phyloP scores from a whole-genome alignment of 75 land plant species.

The Picea glauca region DNA sequence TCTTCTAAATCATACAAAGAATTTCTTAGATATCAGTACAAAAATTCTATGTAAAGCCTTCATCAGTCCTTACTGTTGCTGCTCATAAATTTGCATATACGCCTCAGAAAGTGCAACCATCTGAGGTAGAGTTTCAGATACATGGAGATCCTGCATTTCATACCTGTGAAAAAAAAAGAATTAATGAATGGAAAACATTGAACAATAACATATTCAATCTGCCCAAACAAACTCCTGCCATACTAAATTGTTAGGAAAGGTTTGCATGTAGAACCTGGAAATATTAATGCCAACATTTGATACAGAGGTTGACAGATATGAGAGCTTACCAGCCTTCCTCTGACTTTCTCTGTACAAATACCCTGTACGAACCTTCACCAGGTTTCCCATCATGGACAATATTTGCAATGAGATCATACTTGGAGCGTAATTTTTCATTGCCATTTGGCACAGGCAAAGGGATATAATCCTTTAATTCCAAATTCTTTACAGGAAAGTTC shows the following conservation, averaged over 20 bases:
- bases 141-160: slow-evolving; percentile 98
- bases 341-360: slow-evolving; percentile 95
- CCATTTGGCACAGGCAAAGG: slow-evolving; percentile 66
- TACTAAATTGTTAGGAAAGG: too few species aligned
- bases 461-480: slow-evolving; percentile 96
- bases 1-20: too few species aligned
- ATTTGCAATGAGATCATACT: slow-evolving; percentile 97
- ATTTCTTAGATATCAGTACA: too few species aligned
- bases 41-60: too few species aligned
- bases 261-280: too few species aligned
- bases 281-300: not conserved
- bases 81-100: slow-evolving; percentile 98
- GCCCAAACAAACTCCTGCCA: not conserved
- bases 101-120: slow-evolving; percentile 97
- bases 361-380: slow-evolving; percentile 90
- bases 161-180: slow-evolving; percentile 52
- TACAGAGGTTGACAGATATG: not conserved
- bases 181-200: not conserved
- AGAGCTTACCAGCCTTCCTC: slow-evolving; percentile 81
- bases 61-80: slow-evolving; percentile 35
- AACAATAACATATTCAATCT: not conserved
- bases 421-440: slow-evolving; percentile 67
- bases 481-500: slow-evolving; percentile 96
- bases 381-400: slow-evolving; percentile 99
- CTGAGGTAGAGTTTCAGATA: slow-evolving; percentile 89